Percentiles rank a stretch among this genome's conserved stretches.
Evolutionary conservation across 2,329 filamentous ascomycete species (phyloP).

Genomic region (Gaeumannomyces sp.): DNA sequence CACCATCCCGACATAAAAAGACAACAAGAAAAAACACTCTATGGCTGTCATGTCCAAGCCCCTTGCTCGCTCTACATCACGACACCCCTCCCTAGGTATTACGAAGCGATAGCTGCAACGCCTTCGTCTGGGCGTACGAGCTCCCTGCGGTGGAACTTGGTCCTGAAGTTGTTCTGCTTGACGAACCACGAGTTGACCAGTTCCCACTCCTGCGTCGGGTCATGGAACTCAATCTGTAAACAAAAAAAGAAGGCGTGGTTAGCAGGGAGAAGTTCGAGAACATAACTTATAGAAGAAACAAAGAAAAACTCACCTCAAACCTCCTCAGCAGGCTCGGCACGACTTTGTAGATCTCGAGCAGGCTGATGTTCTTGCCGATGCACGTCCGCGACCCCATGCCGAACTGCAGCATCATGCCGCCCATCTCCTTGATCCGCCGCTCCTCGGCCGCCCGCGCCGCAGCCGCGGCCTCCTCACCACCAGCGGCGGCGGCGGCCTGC

Average conservation of each 20-base stretch:
- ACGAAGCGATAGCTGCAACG: background rate
- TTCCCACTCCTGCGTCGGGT: constrained; percentile 50
- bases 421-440: constrained; percentile 58
- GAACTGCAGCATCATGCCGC: constrained; percentile 66
- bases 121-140: constrained; percentile 25
- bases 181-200: constrained; percentile 59
- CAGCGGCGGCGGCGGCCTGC: constrained; percentile 10
- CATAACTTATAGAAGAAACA: background rate
- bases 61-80: too few relatives aligned
- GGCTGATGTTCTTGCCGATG: constrained; percentile 60
- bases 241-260: constrained; percentile 5
- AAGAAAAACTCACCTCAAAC: constrained; percentile 47
- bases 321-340: constrained; percentile 55
- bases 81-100: background rate
- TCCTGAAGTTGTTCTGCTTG: constrained; percentile 50
- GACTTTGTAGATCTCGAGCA: constrained; percentile 59
- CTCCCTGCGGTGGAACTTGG: constrained; percentile 36
- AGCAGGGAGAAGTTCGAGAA: background rate
- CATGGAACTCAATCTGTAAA: constrained; percentile 45
- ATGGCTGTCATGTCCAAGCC: too few relatives aligned
- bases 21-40: too few relatives aligned
- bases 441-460: constrained; percentile 33
- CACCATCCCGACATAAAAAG: too few relatives aligned
- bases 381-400: constrained; percentile 66
- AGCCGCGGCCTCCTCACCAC: constrained; percentile 5